These are phyloP conservation scores for Leishmania gerbilli DNA, from an alignment of 208 protist genomes.

Conservation along the genomic window DNA sequence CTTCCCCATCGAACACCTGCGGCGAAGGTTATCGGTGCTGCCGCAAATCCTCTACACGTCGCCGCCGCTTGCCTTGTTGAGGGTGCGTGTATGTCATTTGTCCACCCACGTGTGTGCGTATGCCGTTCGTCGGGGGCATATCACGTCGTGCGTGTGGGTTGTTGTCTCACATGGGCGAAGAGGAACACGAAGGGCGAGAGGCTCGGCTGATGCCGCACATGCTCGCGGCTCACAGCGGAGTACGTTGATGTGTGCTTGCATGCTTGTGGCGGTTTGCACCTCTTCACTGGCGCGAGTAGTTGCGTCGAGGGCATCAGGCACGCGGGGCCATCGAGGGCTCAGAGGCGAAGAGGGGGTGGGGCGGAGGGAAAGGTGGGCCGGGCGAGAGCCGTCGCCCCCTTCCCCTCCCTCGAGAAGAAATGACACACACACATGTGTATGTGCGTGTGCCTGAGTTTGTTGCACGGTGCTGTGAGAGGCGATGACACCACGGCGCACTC, in stretches of 20 bases:
- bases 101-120: neutral
- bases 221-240: neutral
- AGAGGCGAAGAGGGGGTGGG: no score
- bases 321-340: neutral
- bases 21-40: neutral
- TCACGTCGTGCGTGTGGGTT: neutral
- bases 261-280: neutral
- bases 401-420: neutral
- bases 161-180: neutral
- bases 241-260: neutral
- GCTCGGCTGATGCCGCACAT: neutral
- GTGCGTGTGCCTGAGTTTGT: neutral
- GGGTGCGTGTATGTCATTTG: neutral
- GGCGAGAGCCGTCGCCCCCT: neutral
- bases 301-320: neutral
- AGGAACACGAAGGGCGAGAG: neutral
- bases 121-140: neutral
- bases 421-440: neutral
- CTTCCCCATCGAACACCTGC: neutral
- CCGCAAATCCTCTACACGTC: neutral
- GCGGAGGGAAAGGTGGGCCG: neutral
- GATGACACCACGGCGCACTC: neutral
- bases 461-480: neutral
- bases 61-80: neutral
- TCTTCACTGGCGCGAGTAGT: neutral